A percentile compares a stretch with the other conserved stretches of the same genome.
phyloP scores from a whole-genome alignment of 352 stramenopile genomes.

The Pythium sp. region DNA sequence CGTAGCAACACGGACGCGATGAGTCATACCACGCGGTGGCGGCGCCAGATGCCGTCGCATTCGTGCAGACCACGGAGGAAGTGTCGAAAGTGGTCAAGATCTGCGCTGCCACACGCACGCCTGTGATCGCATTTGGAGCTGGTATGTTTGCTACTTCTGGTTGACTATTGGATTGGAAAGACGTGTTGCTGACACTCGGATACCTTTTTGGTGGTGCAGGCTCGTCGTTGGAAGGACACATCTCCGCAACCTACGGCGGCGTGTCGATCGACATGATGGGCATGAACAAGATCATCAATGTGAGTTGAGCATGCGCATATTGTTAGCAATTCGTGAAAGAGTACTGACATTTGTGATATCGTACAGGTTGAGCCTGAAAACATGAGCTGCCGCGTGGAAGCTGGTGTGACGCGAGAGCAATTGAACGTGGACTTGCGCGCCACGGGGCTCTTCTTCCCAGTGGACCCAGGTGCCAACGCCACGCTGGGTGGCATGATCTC shows the following conservation, averaged over 20 bases:
- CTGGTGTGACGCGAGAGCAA: conserved; percentile 92
- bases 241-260: conserved; percentile 86
- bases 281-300: conserved; percentile 72
- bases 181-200: background rate
- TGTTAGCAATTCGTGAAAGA: background rate
- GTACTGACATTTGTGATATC: background rate
- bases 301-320: conserved; percentile 10
- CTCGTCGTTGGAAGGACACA: conserved; percentile 94
- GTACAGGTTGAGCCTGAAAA: conserved; percentile 64
- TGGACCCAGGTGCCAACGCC: conserved; percentile 97
- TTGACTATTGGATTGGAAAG: background rate
- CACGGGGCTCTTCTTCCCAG: conserved; percentile 93
- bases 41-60: conserved; percentile 86
- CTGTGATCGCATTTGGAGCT: conserved; percentile 94
- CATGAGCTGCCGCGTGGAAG: conserved; percentile 91
- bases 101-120: conserved; percentile 74
- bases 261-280: conserved; percentile 90
- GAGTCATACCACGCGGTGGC: conserved; percentile 89
- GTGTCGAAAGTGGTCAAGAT: conserved; percentile 90
- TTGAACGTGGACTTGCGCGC: conserved; percentile 88
- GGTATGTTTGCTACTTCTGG: conserved; percentile 12
- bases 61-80: conserved; percentile 84
- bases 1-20: conserved; percentile 83
- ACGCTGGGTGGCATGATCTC: conserved; percentile 96
- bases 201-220: background rate